Percentiles rank a stretch among this genome's conserved stretches.
These are phyloP conservation scores for Castanea sativa DNA, from an alignment of 306 rosid genomes.

Conservation along the genomic window DNA sequence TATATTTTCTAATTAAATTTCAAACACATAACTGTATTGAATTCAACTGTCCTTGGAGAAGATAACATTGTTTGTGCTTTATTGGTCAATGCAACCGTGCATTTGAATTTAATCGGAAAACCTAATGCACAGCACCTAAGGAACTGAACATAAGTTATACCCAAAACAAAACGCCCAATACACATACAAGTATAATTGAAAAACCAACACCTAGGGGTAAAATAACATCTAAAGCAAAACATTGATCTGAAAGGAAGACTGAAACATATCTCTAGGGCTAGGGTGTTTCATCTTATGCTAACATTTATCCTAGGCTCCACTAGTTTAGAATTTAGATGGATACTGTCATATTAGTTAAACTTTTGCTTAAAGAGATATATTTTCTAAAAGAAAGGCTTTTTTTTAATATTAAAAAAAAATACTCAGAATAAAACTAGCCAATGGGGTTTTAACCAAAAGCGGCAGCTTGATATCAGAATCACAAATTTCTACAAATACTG, in stretches of 20 bases:
- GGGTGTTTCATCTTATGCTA: neutral
- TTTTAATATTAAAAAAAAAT: neutral
- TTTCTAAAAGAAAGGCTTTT: neutral
- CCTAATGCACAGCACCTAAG: too few species aligned
- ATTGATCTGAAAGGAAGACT: neutral
- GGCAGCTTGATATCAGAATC: neutral
- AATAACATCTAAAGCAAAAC: neutral
- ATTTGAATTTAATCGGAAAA: too few species aligned
- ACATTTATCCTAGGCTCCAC: neutral
- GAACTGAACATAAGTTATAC: too few species aligned
- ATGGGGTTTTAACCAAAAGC: neutral
- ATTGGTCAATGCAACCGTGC: accelerated
- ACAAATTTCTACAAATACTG: neutral
- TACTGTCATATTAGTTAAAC: neutral
- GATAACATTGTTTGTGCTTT: accelerated
- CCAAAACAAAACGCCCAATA: neutral
- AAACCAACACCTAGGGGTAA: neutral
- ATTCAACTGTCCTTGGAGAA: too few species aligned
- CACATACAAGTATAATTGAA: neutral
- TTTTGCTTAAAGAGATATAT: neutral
- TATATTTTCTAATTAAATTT: too few species aligned
- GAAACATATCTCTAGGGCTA: neutral
- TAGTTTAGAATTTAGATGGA: neutral
- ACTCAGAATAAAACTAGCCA: neutral
- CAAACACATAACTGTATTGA: too few species aligned